These are phyloP conservation scores for Arabidopsis hybrid DNA, from an alignment of 441 rosid species.

Conservation along the genomic window DNA sequence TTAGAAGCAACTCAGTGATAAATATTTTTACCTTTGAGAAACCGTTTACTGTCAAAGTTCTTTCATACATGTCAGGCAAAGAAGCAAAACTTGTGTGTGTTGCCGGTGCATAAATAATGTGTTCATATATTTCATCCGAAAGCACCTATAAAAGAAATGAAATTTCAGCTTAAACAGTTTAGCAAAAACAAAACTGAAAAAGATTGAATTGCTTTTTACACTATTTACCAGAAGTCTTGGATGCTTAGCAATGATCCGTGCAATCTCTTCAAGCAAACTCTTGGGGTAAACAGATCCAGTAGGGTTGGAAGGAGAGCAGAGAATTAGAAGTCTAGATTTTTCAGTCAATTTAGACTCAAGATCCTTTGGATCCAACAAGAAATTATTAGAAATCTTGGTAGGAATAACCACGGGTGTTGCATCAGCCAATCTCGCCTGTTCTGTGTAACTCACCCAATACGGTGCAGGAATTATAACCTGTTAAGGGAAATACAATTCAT, in stretches of 20 bases:
- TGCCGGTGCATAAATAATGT: slow-evolving; percentile 90
- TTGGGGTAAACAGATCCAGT: slow-evolving; percentile 97
- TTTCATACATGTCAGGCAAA: slow-evolving; percentile 91
- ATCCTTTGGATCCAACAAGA: slow-evolving; percentile 82
- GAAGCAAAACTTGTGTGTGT: slow-evolving; percentile 96
- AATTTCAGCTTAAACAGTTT: not conserved
- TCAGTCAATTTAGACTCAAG: slow-evolving; percentile 77
- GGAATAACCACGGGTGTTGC: slow-evolving; percentile 94
- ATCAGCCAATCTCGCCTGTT: slow-evolving; percentile 92
- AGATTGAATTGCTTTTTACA: slow-evolving; percentile 14
- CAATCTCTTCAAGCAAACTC: slow-evolving; percentile 88
- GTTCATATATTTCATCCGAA: slow-evolving; percentile 98
- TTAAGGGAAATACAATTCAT: slow-evolving; percentile 2
- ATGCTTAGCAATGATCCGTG: slow-evolving; percentile 81
- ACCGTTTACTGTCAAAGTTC: slow-evolving; percentile 94
- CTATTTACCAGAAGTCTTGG: slow-evolving; percentile 89
- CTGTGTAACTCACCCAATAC: slow-evolving; percentile 97
- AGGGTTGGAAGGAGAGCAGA: slow-evolving; percentile 97
- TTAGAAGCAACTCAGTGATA: not conserved
- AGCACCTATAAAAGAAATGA: slow-evolving; percentile 61
- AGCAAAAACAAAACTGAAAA: not conserved
- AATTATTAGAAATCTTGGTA: slow-evolving; percentile 74
- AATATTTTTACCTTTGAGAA: slow-evolving; percentile 81
- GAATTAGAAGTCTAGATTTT: slow-evolving; percentile 85
- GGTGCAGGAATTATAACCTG: slow-evolving; percentile 98